These are phyloP conservation scores for Arabidopsis hybrid DNA, from an alignment of 441 rosid genomes.

Conservation along the genomic window DNA sequence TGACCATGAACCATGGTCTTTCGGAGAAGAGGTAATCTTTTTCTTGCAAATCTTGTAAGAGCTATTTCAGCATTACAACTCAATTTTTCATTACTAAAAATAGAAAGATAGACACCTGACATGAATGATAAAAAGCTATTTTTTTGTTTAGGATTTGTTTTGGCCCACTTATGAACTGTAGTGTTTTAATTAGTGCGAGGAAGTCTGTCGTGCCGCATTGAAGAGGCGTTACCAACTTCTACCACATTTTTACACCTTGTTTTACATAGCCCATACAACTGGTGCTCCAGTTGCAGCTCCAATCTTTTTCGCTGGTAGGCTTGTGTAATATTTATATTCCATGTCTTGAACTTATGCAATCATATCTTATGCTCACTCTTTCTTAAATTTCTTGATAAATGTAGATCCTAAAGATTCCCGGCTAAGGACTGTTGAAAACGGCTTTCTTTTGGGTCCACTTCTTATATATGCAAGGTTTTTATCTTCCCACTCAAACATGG, in stretches of 20 bases:
- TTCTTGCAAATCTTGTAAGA: slow-evolving; percentile 10
- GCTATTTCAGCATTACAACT: background rate
- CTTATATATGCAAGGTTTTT: slow-evolving; percentile 73
- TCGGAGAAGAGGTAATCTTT: slow-evolving; percentile 85
- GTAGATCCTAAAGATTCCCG: slow-evolving; percentile 82
- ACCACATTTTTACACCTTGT: slow-evolving; percentile 88
- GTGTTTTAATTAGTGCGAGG: slow-evolving; percentile 73
- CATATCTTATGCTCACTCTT: slow-evolving; percentile 19
- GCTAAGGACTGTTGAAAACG: slow-evolving; percentile 76
- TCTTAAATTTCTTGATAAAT: slow-evolving; percentile 31
- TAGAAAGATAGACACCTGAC: too few relatives aligned
- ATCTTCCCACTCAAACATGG: slow-evolving; percentile 19
- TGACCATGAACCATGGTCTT: slow-evolving; percentile 98
- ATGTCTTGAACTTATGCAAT: slow-evolving; percentile 36
- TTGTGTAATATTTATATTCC: slow-evolving; percentile 14
- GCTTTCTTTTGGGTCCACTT: slow-evolving; percentile 90
- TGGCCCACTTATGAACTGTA: slow-evolving; percentile 24
- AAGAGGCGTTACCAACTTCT: slow-evolving; percentile 91
- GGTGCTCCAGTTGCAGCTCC: slow-evolving; percentile 92
- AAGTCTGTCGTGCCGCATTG: slow-evolving; percentile 91
- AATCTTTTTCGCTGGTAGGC: slow-evolving; percentile 78
- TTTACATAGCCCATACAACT: slow-evolving; percentile 83
- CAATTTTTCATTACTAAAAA: too few relatives aligned
- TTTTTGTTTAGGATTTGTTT: background rate
- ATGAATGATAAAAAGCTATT: too few relatives aligned